Conservation (phyloP, 1,284 basidiomycete species). For the Ustanciosporium gigantosporum region DNA sequence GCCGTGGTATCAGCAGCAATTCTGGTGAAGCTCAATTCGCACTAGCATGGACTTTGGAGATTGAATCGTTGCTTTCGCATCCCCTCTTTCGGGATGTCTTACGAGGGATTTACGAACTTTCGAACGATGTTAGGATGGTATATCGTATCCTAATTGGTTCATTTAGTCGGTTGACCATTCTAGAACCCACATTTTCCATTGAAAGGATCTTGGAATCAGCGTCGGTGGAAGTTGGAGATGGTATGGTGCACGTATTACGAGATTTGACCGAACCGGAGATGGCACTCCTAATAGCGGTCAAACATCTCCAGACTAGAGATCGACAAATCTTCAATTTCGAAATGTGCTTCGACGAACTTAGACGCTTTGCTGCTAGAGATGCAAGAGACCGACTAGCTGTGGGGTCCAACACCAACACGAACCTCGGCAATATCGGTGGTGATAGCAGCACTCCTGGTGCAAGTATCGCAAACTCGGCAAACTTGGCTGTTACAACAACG, state of each 20-base stretch:
- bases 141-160: constrained; percentile 22
- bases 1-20: too few relatives aligned
- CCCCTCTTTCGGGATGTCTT: constrained; percentile 19
- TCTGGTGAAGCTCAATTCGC: background rate
- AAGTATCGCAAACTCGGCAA: background rate
- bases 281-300: constrained; percentile 51
- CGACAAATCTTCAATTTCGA: constrained; percentile 58
- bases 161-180: constrained; percentile 2
- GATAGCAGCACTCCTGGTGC: background rate
- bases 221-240: constrained; percentile 11
- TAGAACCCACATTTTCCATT: constrained; percentile 5
- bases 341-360: constrained; percentile 51
- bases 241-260: constrained; percentile 7
- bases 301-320: constrained; percentile 51
- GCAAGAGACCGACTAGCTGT: constrained; percentile 16
- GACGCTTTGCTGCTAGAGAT: constrained; percentile 38
- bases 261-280: constrained; percentile 50
- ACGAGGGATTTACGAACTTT: constrained; percentile 32
- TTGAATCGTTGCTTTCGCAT: constrained; percentile 15
- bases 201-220: constrained; percentile 12
- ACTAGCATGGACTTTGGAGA: constrained; percentile 22
- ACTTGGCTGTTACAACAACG: constrained; percentile 5
- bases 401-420: background rate
- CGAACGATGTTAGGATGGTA: constrained; percentile 40
- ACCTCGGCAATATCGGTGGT: background rate